Conservation (phyloP, 192 early-diverging fungal genomes). For the Backusella tarrabulga region DNA sequence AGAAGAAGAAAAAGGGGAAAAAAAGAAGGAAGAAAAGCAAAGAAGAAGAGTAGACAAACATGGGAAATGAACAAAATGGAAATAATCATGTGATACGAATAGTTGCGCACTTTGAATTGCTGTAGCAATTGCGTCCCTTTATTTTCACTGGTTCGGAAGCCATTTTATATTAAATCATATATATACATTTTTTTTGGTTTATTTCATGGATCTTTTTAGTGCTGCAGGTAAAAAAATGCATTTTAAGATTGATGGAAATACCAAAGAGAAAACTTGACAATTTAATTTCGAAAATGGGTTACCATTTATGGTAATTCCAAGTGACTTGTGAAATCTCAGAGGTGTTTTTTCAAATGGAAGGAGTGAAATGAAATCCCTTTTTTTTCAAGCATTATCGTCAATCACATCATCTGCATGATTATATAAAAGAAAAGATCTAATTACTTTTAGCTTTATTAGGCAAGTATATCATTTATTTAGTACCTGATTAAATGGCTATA, state of each 20-base stretch:
- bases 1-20: neutral
- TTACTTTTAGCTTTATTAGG: no score
- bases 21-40: neutral
- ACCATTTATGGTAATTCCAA: neutral
- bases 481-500: no score
- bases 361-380: no score
- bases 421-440: no score
- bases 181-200: neutral
- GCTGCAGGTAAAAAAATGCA: neutral
- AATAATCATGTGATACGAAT: neutral
- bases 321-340: neutral
- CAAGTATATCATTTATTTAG: no score
- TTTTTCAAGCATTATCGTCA: no score
- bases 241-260: no score
- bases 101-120: neutral
- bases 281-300: neutral
- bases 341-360: no score
- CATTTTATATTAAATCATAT: neutral
- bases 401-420: no score
- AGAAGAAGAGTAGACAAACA: neutral
- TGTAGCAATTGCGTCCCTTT: neutral
- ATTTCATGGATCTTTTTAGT: neutral
- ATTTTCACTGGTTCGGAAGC: neutral
- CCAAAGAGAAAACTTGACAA: neutral
- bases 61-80: neutral